These are phyloP conservation scores for Ophiorrhiza pumila DNA, from an alignment of 257 asterid genomes.

Conservation along the genomic window DNA sequence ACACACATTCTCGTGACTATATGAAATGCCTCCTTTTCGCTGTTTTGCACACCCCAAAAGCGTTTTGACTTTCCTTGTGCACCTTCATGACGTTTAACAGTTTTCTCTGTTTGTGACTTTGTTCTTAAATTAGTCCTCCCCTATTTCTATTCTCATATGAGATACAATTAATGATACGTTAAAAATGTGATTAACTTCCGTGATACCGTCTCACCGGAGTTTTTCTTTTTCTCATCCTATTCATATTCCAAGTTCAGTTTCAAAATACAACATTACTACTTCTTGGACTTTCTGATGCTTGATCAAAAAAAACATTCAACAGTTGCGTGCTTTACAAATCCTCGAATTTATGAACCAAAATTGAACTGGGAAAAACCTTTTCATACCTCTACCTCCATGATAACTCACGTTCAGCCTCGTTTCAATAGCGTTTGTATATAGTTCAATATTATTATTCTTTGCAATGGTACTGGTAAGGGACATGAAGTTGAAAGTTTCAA, in stretches of 20 bases:
- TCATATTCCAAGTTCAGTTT: neutral
- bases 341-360: neutral
- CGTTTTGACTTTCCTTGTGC: constrained; percentile 21
- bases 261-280: neutral
- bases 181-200: too few species aligned
- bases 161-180: too few species aligned
- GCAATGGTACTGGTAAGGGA: neutral
- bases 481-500: neutral
- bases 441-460: too few species aligned
- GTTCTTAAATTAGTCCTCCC: neutral
- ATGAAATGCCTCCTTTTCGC: constrained; percentile 29
- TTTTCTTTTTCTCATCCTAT: too few species aligned
- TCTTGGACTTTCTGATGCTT: neutral
- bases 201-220: too few species aligned
- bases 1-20: constrained; percentile 44
- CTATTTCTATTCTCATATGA: neutral
- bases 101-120: neutral
- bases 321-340: neutral
- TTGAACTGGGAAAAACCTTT: neutral
- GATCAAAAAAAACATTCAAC: neutral
- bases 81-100: too few species aligned
- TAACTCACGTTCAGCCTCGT: too few species aligned
- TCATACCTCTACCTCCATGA: too few species aligned
- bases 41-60: constrained; percentile 19
- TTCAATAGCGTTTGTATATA: too few species aligned